Base-by-base conservation (phyloP, 2,329 filamentous ascomycete species). In the Botrytis porri region DNA sequence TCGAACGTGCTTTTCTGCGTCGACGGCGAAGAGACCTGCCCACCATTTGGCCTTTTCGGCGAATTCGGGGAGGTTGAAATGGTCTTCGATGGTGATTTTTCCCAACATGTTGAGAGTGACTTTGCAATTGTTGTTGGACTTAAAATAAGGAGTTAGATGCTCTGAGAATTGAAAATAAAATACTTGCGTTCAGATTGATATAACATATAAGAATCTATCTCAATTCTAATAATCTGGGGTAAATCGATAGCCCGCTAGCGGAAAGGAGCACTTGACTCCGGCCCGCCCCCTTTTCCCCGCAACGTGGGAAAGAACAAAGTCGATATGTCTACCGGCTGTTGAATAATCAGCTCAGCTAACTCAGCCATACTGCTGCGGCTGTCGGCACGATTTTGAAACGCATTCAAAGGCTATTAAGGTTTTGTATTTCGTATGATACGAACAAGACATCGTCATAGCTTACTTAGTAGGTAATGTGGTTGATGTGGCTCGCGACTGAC, bases 11-110 rank as follows among this genome's bases (percentile, higher is more conserved):
- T 86, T 87, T 18, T 88, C 87, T 2, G 86, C 83, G 75, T 90
- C 85, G n/a, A 86, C 83, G 22, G 87, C 85, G 78, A 90, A 91
- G 35, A 90, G 80, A 7, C 83, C 81, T 1, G 88, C 89, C 88
- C 88, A 90, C 87, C 88, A 89, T 76, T 83, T 82, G 8, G 87
- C 88, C 80, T 86, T 86, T 75, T 90, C 87, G 63, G 85, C 83
- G 75, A 89, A 84, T 8, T 69, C 65, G 20, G 65, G 65, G n/a
- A 69, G 65, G 48, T 69, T 69, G 65, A 69, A 69, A 20, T 69
- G 65, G 32, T 69, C 65, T 32, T 69, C 65, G n/a, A 69, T 69
- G 48, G 65, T 69, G 48, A 69, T 57, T 25, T 69, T 69, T 5
- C 65, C 65, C n/a, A 69, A 16, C 65, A 69, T 69, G 20, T 4